Percentiles rank a stretch among this genome's conserved stretches.
Evolutionary conservation across 2,329 filamentous ascomycete genomes (phyloP).

Genomic region (Bertia moriformis): DNA sequence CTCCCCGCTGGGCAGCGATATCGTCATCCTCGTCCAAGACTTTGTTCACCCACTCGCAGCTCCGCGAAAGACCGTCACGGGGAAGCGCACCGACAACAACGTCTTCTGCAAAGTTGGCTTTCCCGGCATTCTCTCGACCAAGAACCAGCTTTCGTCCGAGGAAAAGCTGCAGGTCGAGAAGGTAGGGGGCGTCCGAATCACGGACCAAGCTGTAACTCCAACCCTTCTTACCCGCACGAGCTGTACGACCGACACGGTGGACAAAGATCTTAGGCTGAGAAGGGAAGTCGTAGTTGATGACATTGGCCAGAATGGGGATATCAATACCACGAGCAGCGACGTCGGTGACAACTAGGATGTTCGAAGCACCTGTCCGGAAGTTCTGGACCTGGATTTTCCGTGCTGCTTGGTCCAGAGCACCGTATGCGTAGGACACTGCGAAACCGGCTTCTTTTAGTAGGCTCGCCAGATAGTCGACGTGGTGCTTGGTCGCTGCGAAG

Average conservation of each 20-base stretch:
- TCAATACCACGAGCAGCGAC: conserved; percentile 95
- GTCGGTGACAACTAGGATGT: conserved; percentile 90
- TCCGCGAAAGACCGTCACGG: conserved; percentile 58
- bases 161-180: conserved; percentile 88
- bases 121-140: conserved; percentile 45
- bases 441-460: conserved; percentile 74
- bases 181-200: conserved; percentile 76
- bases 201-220: conserved; percentile 92
- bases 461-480: conserved; percentile 80
- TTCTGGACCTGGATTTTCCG: conserved; percentile 83
- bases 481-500: conserved; percentile 89
- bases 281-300: conserved; percentile 97
- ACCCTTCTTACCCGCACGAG: conserved; percentile 77
- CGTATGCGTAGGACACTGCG: conserved; percentile 85
- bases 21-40: conserved; percentile 63
- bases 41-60: conserved; percentile 73
- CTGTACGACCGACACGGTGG: conserved; percentile 88
- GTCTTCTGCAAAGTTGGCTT: conserved; percentile 64
- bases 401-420: conserved; percentile 83
- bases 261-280: conserved; percentile 94
- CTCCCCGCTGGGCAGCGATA: conserved; percentile 52
- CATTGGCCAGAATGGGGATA: conserved; percentile 88
- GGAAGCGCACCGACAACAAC: conserved; percentile 68
- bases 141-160: conserved; percentile 70
- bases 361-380: conserved; percentile 70